These are phyloP conservation scores for Mitragyna speciosa DNA, from an alignment of 257 asterid species.

Conservation along the genomic window DNA sequence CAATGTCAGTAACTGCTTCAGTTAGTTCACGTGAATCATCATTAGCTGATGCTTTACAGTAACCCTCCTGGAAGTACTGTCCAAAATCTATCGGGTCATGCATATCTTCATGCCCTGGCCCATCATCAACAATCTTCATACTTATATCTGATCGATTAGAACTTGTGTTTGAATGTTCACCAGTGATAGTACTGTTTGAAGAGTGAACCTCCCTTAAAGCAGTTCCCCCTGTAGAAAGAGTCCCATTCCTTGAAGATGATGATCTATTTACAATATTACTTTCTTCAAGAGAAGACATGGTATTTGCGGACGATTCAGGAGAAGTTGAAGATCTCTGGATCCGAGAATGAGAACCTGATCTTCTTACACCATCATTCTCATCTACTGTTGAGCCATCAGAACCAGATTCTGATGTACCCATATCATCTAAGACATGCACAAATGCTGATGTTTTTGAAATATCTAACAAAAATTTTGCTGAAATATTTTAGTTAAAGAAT, in stretches of 20 bases:
- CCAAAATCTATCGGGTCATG: conserved; percentile 39
- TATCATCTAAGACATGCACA: conserved; percentile 18
- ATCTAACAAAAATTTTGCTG: conserved; percentile 17
- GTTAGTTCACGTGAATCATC: conserved; percentile 25
- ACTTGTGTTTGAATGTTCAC: conserved; percentile 41
- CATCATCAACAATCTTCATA: conserved; percentile 37
- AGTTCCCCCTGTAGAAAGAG: conserved; percentile 24
- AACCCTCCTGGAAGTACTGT: conserved; percentile 45
- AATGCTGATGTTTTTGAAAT: conserved; percentile 22
- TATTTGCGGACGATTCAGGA: conserved; percentile 33
- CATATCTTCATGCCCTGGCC: conserved; percentile 41
- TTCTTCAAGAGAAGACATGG: conserved; percentile 29
- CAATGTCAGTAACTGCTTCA: conserved; percentile 33
- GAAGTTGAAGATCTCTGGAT: conserved; percentile 21
- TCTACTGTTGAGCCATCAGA: conserved; percentile 24
- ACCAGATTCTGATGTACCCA: conserved; percentile 21
- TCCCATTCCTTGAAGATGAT: conserved; percentile 28
- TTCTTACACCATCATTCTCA: conserved; percentile 34
- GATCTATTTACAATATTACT: conserved; percentile 37
- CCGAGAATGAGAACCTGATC: conserved; percentile 27
- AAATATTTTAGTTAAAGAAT: background rate
- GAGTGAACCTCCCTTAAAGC: conserved; percentile 26
- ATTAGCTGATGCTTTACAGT: conserved; percentile 44
- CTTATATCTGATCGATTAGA: conserved; percentile 37
- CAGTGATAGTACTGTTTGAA: conserved; percentile 28